Evolutionary conservation across 441 rosid genomes (phyloP).

Genomic region (Mallotus japonicus): DNA sequence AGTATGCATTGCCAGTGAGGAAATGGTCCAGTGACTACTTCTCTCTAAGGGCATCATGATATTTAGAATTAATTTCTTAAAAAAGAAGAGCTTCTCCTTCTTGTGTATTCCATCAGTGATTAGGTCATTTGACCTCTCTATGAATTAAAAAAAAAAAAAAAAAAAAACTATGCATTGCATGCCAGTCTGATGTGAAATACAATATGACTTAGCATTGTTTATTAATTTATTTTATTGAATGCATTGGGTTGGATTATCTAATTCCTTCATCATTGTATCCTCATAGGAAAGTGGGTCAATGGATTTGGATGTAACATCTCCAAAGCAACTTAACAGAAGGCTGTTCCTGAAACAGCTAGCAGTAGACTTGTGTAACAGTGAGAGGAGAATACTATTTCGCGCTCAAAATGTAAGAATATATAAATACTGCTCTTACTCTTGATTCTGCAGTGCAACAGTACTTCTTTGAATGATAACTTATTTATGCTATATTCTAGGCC

Average conservation of each 20-base stretch:
- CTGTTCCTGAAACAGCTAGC: conserved; percentile 90
- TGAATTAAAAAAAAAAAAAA: no score
- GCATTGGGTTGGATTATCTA: neutral
- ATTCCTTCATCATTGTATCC: neutral
- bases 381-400: conserved; percentile 78
- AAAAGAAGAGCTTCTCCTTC: no score
- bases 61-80: no score
- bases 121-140: no score
- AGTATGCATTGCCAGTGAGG: no score
- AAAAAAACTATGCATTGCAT: no score
- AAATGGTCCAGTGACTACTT: no score
- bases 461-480: neutral
- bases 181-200: no score
- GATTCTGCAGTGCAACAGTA: neutral
- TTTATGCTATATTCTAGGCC: neutral
- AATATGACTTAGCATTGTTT: no score
- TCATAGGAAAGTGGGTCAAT: conserved; percentile 83
- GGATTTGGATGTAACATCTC: conserved; percentile 96
- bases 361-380: conserved; percentile 86
- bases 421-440: neutral
- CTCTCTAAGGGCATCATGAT: no score
- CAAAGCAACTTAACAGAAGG: conserved; percentile 81
- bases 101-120: no score
- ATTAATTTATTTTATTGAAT: no score
- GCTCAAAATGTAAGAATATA: conserved; percentile 73